Evolutionary conservation across 2,329 filamentous ascomycete species (phyloP).

Genomic region (Pseudocercospora pini-densiflorae): DNA sequence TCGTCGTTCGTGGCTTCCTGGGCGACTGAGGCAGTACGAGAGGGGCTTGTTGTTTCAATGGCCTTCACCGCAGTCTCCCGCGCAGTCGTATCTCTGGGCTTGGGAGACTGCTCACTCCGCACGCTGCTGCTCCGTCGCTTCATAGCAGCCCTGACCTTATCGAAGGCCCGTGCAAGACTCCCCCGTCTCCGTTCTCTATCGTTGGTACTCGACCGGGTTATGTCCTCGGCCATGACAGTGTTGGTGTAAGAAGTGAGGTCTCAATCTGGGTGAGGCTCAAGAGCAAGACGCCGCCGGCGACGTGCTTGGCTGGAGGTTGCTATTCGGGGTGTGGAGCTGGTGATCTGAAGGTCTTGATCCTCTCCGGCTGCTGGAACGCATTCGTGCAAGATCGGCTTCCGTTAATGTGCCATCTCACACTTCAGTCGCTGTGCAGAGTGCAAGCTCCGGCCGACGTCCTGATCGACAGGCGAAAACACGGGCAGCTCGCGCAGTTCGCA

Average conservation of each 20-base stretch:
- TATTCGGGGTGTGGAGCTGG: neutral
- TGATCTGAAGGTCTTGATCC: neutral
- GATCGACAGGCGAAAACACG: constrained; percentile 1
- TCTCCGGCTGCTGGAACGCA: neutral
- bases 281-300: neutral
- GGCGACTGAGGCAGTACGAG: neutral
- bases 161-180: constrained; percentile 34
- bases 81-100: neutral
- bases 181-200: constrained; percentile 22
- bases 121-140: constrained; percentile 25
- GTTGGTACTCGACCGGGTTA: constrained; percentile 5
- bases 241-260: neutral
- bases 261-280: constrained; percentile 1
- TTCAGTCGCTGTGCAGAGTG: neutral
- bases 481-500: neutral
- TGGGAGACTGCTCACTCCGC: constrained; percentile 1
- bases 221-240: constrained; percentile 18
- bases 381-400: neutral
- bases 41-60: neutral
- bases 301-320: neutral
- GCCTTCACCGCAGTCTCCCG: neutral
- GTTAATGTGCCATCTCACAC: constrained; percentile 3
- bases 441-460: neutral
- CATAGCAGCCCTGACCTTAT: constrained; percentile 30
- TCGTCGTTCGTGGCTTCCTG: neutral